These are phyloP conservation scores for Microbotryomycetes sp. DNA, from an alignment of 1,284 basidiomycete genomes.

Conservation along the genomic window DNA sequence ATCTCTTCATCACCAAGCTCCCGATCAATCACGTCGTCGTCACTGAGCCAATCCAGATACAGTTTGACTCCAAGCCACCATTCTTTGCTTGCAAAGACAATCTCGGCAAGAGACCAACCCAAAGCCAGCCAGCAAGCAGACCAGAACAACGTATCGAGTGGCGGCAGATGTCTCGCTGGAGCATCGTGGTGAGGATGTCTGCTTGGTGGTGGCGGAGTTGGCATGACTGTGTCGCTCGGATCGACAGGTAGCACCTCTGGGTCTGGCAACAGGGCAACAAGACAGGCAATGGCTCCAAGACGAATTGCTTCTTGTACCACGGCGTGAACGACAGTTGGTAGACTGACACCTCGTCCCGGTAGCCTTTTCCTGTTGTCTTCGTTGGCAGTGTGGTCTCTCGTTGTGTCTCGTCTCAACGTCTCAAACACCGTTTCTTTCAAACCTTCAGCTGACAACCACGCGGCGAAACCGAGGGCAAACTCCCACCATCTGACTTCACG, in stretches of 20 bases:
- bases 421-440: slow-evolving; percentile 26
- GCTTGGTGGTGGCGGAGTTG: neutral
- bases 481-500: slow-evolving; percentile 17
- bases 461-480: slow-evolving; percentile 17
- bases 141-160: slow-evolving; percentile 32
- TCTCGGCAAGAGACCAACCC: slow-evolving; percentile 27
- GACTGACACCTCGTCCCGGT: slow-evolving; percentile 1
- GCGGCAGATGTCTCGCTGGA: slow-evolving; percentile 11
- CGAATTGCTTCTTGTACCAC: slow-evolving; percentile 27
- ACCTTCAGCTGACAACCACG: slow-evolving; percentile 24
- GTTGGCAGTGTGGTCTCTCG: neutral
- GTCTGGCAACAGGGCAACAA: slow-evolving; percentile 26
- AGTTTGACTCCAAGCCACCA: slow-evolving; percentile 24
- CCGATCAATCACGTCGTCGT: slow-evolving; percentile 2
- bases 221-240: neutral
- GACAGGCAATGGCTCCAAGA: slow-evolving; percentile 22
- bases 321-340: slow-evolving; percentile 25
- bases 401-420: slow-evolving; percentile 6
- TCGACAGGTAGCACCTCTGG: neutral
- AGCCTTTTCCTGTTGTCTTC: neutral
- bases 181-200: neutral
- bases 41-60: slow-evolving; percentile 26
- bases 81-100: slow-evolving; percentile 13
- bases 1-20: neutral
- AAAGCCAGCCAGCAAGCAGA: slow-evolving; percentile 28